Evolutionary conservation across 164 flowering plant genomes (phyloP).

Genomic region (Hamamelis virginiana): DNA sequence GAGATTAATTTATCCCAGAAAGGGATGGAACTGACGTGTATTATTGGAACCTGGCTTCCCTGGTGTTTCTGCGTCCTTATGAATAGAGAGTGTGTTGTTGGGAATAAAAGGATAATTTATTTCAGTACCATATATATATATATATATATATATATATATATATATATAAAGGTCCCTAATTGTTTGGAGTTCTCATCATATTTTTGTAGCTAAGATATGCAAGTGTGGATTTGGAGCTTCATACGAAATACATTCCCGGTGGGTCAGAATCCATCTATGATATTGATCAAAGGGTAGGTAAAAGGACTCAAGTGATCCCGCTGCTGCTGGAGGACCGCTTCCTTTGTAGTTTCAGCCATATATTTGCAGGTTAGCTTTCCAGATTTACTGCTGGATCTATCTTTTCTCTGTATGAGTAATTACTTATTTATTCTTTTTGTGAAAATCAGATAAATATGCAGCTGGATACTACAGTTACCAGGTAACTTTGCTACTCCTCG

Average conservation of each 20-base stretch:
- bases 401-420: neutral
- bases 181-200: neutral
- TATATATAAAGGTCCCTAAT: neutral
- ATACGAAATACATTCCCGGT: constrained; percentile 68
- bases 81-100: neutral
- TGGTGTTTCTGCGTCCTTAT: neutral
- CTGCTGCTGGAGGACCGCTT: constrained; percentile 85
- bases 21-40: too few relatives aligned
- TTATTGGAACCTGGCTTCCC: too few relatives aligned
- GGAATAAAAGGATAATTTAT: too few relatives aligned
- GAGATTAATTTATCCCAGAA: too few relatives aligned
- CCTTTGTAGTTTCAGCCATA: constrained; percentile 93
- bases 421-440: neutral
- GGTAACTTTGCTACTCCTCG: constrained; percentile 38
- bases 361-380: constrained; percentile 72
- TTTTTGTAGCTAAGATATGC: constrained; percentile 72
- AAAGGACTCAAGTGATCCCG: constrained; percentile 75
- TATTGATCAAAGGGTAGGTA: constrained; percentile 63
- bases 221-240: constrained; percentile 77
- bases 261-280: constrained; percentile 87
- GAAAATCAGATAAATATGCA: constrained; percentile 75
- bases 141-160: neutral
- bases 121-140: neutral
- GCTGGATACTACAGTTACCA: constrained; percentile 98
- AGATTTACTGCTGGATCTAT: neutral